Evolutionary conservation across 2,329 filamentous ascomycete genomes (phyloP).

Genomic region (Cladosporium sp.): DNA sequence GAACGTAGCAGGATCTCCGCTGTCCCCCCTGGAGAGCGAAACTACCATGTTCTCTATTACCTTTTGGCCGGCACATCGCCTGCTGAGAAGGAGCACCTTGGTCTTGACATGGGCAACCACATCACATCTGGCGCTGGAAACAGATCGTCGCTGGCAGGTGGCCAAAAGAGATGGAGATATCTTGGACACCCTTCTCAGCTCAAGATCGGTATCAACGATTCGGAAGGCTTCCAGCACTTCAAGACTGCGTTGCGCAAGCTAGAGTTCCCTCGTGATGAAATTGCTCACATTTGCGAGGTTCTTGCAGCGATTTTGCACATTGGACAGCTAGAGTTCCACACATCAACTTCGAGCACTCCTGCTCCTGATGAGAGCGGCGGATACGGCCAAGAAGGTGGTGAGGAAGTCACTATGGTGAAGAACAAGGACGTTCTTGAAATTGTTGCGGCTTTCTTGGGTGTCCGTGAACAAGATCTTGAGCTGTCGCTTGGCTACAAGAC

Average conservation of each 20-base stretch:
- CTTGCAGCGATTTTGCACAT: slow-evolving; percentile 95
- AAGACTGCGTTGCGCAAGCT: slow-evolving; percentile 93
- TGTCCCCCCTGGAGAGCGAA: slow-evolving; percentile 92
- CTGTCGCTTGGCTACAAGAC: slow-evolving; percentile 91
- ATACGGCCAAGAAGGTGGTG: slow-evolving; percentile 91
- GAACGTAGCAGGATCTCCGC: slow-evolving; percentile 89
- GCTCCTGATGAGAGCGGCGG: slow-evolving; percentile 90
- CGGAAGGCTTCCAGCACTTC: slow-evolving; percentile 94
- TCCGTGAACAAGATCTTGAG: slow-evolving; percentile 79
- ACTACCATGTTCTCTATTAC: slow-evolving; percentile 96
- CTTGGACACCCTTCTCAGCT: slow-evolving; percentile 94
- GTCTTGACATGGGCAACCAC: slow-evolving; percentile 52
- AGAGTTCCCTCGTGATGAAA: slow-evolving; percentile 89
- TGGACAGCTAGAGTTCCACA: slow-evolving; percentile 92
- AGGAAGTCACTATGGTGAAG: slow-evolving; percentile 81
- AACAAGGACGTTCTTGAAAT: slow-evolving; percentile 88
- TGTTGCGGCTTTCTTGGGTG: slow-evolving; percentile 91
- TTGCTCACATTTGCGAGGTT: slow-evolving; percentile 95
- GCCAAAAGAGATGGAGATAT: slow-evolving; percentile 90
- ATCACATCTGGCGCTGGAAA: slow-evolving; percentile 59
- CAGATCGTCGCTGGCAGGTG: slow-evolving; percentile 54
- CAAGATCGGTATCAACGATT: slow-evolving; percentile 94
- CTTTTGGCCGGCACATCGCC: slow-evolving; percentile 87
- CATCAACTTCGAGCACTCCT: slow-evolving; percentile 74
- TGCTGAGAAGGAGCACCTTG: slow-evolving; percentile 85